Evolutionary conservation across 805 yeast species (phyloP), one percentile per base, ranked within the genome.

Genomic region (Pichia gijzeniarum): DNA sequence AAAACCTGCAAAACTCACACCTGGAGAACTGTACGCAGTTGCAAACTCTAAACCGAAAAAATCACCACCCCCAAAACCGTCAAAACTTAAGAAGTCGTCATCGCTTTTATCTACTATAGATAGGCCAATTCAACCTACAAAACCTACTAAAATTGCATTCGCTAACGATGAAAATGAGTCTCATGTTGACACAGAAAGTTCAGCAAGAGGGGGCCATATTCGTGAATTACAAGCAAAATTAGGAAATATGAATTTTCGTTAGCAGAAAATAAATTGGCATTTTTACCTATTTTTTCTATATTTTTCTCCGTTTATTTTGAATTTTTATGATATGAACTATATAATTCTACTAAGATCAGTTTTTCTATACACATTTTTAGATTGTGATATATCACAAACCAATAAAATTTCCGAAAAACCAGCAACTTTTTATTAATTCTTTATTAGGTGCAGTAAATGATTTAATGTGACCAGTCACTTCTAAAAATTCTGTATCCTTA

Each of bases 201-300:
- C 48, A 16, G 61, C 61, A 6, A 48, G 34, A 3, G 64, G 62
- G 3, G 40, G 42, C 28, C 65, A 62, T 44, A 61, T 64, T 35
- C 53, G 52, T 45, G 68, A 64, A 31, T 42, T 64, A 25, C 68
- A 64, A 38, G 49, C 55, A 7, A 54, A 49, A 36, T 41, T 64
- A 39, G 53, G 55, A 32, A 57, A 55, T 7, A n/a, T 62, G 13
- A 55, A 59, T 32, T 43, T 62, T 3, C 38, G 52, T n/a, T 41
- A 38, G n/a, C n/a, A 25, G 28, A 7, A 25, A 25, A 25, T 25
- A 6, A 25, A 25, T 10, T 25, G 10, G 6, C 28, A 25, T 25
- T 25, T 25, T 25, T 6, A 25, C 10, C 6, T 10, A 10, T 25
- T 25, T 10, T 25, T 25, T 7, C 10, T 25, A 6, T 6, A 38